Base-by-base conservation (phyloP, 129 eudicot genomes). In the Flaveria robusta region DNA sequence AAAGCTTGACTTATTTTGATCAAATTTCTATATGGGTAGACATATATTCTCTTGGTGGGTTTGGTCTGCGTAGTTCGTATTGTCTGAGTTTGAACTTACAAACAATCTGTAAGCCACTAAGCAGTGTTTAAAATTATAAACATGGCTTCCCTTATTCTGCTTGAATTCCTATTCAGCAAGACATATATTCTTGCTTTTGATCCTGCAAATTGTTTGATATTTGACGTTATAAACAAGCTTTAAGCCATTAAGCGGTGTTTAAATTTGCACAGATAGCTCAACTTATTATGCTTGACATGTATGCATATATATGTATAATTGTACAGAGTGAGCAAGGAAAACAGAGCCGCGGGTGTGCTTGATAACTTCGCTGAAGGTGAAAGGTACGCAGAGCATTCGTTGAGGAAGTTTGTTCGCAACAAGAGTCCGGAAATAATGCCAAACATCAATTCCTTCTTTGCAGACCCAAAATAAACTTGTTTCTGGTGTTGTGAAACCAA, bases 301-400 rank as follows among this genome's bases (percentile, higher is more conserved):
- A 59, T 58, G 31, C n/a, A n/a, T 59, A 22, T 49, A 16, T 43
- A 1, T 9, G 12, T 43, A 12, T 52, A 23, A 12, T 77, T 76
- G 42, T 74, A 51, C 19, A 91, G 94, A 88, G 94, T 91, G 86
- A 85, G 46, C 18, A 91, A 91, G 88, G 97, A 93, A 79, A 90
- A 93, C 47, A 81, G 98, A 76, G 80, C 93, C 45, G 98, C 97
- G 5, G 97, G 97, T 66, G 69, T 93, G 27, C 84, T 93, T 81
- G 98, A 90, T 18, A 93, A 93, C 85, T 78, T 52, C 79, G 86
- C 83, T 19, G 98, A 93, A 87, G 98, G 98, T 9, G 96, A 93
- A 70, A 93, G 77, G 77, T 93, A 93, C 24, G 67, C 92, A 0
- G 83, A 93, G 76, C 92, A 93, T 81, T 74, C 84, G 12, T 77